phyloP scores from a whole-genome alignment of 352 stramenopile species.

The Globisporangium barbulae region DNA sequence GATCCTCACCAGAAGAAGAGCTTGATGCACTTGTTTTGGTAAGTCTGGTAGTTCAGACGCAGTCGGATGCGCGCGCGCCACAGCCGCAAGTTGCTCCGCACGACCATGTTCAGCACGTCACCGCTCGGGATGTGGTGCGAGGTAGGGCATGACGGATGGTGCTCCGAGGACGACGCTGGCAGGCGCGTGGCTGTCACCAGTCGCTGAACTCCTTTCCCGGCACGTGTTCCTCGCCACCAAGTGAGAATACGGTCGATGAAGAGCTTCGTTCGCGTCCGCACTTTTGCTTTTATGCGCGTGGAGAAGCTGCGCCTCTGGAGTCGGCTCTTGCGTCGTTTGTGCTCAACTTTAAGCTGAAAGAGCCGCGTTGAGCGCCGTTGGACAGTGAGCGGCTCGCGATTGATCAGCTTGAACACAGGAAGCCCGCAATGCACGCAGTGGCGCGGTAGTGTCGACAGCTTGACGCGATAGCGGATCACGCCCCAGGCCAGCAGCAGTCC shows the following conservation, averaged over 20 bases:
- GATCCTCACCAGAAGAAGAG: conserved; percentile 55
- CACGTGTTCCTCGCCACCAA: conserved; percentile 22
- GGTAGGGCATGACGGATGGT: conserved; percentile 47
- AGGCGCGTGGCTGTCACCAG: conserved; percentile 31
- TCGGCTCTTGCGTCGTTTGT: conserved; percentile 18
- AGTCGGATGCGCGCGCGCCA: conserved; percentile 68
- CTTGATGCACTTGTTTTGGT: conserved; percentile 79
- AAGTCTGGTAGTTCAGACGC: conserved; percentile 67
- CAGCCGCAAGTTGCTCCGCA: conserved; percentile 66
- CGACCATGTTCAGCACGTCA: conserved; percentile 55
- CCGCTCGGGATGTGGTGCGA: conserved; percentile 39
- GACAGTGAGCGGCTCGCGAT: conserved; percentile 24
- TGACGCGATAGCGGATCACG: conserved; percentile 52
- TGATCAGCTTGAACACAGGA: conserved; percentile 49
- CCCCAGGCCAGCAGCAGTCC: conserved; percentile 44
- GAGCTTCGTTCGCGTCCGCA: conserved; percentile 15
- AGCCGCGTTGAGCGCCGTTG: conserved; percentile 35
- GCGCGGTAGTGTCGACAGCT: conserved; percentile 45
- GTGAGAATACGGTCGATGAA: conserved; percentile 8
- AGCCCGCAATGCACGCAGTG: conserved; percentile 60
- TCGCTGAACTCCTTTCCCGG: conserved; percentile 21
- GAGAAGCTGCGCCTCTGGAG: conserved; percentile 19
- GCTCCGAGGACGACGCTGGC: conserved; percentile 40
- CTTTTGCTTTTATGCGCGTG: conserved; percentile 25
- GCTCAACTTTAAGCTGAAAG: conserved; percentile 40